These are phyloP conservation scores for Sugiyamaella xylanicola DNA, from an alignment of 1,139 yeast species.

Conservation along the genomic window DNA sequence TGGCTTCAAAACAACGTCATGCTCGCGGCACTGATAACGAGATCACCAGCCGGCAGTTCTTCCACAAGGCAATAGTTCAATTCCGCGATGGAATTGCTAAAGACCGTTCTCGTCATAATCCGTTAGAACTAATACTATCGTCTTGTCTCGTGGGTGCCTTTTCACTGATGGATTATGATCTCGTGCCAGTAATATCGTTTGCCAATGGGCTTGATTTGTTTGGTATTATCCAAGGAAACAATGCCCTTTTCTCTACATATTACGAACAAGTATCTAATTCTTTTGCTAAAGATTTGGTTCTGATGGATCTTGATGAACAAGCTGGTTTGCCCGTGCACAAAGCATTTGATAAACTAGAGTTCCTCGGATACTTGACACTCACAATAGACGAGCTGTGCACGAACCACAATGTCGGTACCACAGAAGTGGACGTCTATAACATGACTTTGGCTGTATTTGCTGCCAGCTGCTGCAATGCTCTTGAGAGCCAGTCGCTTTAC, in stretches of 20 bases:
- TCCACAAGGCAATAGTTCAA: constrained; percentile 5
- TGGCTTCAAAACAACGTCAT: neutral
- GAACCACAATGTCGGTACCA: neutral
- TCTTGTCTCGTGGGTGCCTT: constrained; percentile 16
- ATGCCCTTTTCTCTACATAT: constrained; percentile 16
- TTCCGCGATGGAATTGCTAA: constrained; percentile 16
- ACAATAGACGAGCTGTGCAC: constrained; percentile 3
- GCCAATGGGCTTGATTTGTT: constrained; percentile 19
- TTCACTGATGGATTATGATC: constrained; percentile 12
- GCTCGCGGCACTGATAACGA: neutral
- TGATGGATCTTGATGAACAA: constrained; percentile 4
- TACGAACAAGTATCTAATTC: neutral
- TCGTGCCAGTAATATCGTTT: constrained; percentile 16
- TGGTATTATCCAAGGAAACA: constrained; percentile 18
- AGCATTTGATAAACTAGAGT: neutral
- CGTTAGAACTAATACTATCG: constrained; percentile 18
- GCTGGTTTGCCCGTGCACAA: neutral
- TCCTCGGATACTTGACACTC: constrained; percentile 3
- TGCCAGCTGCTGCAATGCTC: constrained; percentile 1
- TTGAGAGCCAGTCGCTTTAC: constrained; percentile 1
- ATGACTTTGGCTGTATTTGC: constrained; percentile 3
- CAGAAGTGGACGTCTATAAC: constrained; percentile 3
- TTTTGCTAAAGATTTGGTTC: constrained; percentile 8
- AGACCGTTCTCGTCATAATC: constrained; percentile 16
- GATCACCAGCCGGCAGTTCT: constrained; percentile 8